Evolutionary conservation across 108 stramenopile species (phyloP), one percentile per base, ranked within the genome.

Genomic region (Nitzschia sp.): DNA sequence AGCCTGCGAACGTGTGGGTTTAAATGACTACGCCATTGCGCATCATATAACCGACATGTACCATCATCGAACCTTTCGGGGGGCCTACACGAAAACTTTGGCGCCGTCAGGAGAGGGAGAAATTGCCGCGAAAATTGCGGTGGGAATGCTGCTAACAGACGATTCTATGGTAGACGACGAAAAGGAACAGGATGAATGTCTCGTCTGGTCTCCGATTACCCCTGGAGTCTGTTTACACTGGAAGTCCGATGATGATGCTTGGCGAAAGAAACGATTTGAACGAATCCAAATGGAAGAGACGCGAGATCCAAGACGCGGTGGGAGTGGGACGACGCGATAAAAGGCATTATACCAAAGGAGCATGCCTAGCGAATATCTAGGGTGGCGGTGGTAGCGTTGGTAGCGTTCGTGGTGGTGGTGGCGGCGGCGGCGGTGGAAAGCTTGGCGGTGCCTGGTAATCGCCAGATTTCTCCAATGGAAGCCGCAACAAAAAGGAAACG

Each of bases 391-490:
- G n/a, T n/a, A n/a, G n/a, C n/a, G n/a, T n/a, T n/a, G n/a, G n/a
- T n/a, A n/a, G n/a, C n/a, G n/a, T n/a, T n/a, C n/a, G n/a, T n/a
- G n/a, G n/a, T n/a, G n/a, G n/a, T n/a, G n/a, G n/a, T n/a, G n/a
- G n/a, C n/a, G n/a, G n/a, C n/a, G n/a, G n/a, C n/a, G n/a, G n/a
- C n/a, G n/a, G n/a, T n/a, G n/a, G n/a, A n/a, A n/a, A n/a, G n/a
- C n/a, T n/a, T n/a, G n/a, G n/a, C n/a, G n/a, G n/a, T n/a, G n/a
- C n/a, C n/a, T n/a, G n/a, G n/a, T n/a, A n/a, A n/a, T n/a, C n/a
- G 93, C 92, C 24, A 98, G 97, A 24, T 59, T 98, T 55, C 84
- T 95, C 33, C 90, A 93, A 59, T 99, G 94, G 94, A 90, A 75
- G 26, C 79, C 83, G 64, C 68, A 94, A 30, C 91, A 97, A 83